Percentiles rank a stretch among this genome's conserved stretches.
These are phyloP conservation scores for Acanthamoeba divionensis DNA, from an alignment of 208 protist genomes.

Conservation along the genomic window DNA sequence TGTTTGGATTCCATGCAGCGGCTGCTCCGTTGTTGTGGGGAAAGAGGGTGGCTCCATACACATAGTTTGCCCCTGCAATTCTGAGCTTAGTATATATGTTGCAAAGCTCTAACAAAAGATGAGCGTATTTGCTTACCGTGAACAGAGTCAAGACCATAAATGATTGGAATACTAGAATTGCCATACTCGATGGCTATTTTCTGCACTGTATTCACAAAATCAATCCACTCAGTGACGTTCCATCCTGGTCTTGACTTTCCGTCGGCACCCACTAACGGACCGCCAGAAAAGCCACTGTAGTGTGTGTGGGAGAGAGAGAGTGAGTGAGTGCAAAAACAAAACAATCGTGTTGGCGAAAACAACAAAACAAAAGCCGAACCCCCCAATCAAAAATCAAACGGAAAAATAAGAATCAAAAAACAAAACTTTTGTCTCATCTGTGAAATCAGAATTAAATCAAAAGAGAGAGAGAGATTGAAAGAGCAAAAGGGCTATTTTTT, in stretches of 20 bases:
- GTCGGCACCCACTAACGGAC: not conserved
- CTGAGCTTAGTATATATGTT: not conserved
- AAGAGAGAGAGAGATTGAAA: too few relatives aligned
- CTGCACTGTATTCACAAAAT: constrained; percentile 53
- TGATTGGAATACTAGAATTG: constrained; percentile 64
- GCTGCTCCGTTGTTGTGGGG: constrained; percentile 60
- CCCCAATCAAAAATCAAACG: constrained; percentile 34
- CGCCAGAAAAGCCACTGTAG: too few relatives aligned
- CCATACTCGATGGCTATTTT: not conserved
- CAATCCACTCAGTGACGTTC: constrained; percentile 56
- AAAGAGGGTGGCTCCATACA: constrained; percentile 51
- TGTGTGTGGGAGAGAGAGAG: too few relatives aligned
- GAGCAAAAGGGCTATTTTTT: not conserved
- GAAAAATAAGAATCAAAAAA: not conserved
- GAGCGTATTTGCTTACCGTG: constrained; percentile 56
- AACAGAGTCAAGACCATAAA: constrained; percentile 67
- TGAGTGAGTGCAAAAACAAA: not conserved
- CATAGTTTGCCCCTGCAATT: not conserved
- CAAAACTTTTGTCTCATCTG: not conserved
- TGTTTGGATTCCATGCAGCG: constrained; percentile 48
- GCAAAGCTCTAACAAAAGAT: not conserved
- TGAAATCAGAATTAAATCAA: not conserved
- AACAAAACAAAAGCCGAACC: not conserved
- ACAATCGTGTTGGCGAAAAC: not conserved
- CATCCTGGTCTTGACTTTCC: not conserved